Base-by-base conservation (phyloP, 2,329 filamentous ascomycete species). In the Paraphoma sp. region DNA sequence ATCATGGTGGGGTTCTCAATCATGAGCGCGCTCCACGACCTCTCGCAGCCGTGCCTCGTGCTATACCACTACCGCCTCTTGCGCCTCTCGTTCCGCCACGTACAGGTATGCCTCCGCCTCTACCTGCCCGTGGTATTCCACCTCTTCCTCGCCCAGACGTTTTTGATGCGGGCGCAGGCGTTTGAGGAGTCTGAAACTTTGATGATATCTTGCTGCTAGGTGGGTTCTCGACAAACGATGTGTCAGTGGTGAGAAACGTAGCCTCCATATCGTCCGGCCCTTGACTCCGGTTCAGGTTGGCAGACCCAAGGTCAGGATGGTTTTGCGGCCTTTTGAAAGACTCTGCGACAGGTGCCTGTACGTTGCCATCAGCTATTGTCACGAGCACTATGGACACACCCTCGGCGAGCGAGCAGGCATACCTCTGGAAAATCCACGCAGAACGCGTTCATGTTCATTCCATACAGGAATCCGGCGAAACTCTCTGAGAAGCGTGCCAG, bases 381-480 rank as follows among this genome's bases (percentile, higher is more conserved):
- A 17, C 41, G 16, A 44, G 2, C 40, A 28, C 29, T 14, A n/a
- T 4, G 9, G 28, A 16, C 10, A 10, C 6, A 29, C 28, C 29
- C 14, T n/a, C 12, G 31, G 7, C 16, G 31, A 23, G 9, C 12
- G 10, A n/a, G 30, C 5, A 44, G 16, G 53, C 74, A 49, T 79
- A 93, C 93, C 86, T 99, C 95, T 0, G 93, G 91, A 64, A 97
- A 99, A 76, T 99, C 95, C 31, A 98, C 93, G 76, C 94, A 98
- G 75, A 98, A 99, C 1, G 95, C 95, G 77, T 97, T 98, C 93
- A 99, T 97, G 73, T 98, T 98, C 74, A 99, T 78, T 1, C 95
- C 95, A 70, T 98, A 99, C 45, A 99, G 80, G 70, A 99, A 98
- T 67, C 90, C 92, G 1, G 93, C 93, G 77, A 99, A 99, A 72